Conservation (phyloP, 164 flowering plant genomes). For the Aristolochia contorta region DNA sequence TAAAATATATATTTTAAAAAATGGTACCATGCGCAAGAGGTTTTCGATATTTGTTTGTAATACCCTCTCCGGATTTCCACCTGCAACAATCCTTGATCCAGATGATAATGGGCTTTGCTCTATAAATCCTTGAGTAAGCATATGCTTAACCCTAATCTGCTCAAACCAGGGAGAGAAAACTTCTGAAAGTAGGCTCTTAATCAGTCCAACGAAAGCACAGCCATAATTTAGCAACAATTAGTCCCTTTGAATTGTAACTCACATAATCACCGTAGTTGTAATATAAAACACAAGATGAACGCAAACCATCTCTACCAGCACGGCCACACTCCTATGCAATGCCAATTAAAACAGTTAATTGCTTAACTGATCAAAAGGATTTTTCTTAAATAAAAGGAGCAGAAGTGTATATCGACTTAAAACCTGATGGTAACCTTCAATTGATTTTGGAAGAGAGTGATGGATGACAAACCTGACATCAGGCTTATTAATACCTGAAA, state of each 20-base stretch:
- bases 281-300: conserved; percentile 87
- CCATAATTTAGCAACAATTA: neutral
- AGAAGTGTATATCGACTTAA: neutral
- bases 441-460: conserved; percentile 95
- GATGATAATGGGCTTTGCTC: conserved; percentile 63
- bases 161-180: conserved; percentile 3
- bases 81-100: conserved; percentile 32
- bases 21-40: conserved; percentile 72
- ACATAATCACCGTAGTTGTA: conserved; percentile 95
- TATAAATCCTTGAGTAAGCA: conserved; percentile 71
- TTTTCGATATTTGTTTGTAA: conserved; percentile 83
- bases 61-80: conserved; percentile 46
- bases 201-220: too few relatives aligned
- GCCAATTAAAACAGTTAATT: neutral
- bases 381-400: neutral
- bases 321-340: conserved; percentile 88
- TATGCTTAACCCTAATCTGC: conserved; percentile 89
- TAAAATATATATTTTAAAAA: neutral
- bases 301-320: conserved; percentile 97
- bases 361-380: neutral
- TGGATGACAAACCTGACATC: conserved; percentile 98
- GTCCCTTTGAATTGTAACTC: conserved; percentile 19
- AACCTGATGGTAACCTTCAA: conserved; percentile 99
- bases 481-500: conserved; percentile 93
- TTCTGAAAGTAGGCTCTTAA: too few relatives aligned